Evolutionary conservation across 148 eudicot species (phyloP).

Genomic region (Heliosperma pusillum): DNA sequence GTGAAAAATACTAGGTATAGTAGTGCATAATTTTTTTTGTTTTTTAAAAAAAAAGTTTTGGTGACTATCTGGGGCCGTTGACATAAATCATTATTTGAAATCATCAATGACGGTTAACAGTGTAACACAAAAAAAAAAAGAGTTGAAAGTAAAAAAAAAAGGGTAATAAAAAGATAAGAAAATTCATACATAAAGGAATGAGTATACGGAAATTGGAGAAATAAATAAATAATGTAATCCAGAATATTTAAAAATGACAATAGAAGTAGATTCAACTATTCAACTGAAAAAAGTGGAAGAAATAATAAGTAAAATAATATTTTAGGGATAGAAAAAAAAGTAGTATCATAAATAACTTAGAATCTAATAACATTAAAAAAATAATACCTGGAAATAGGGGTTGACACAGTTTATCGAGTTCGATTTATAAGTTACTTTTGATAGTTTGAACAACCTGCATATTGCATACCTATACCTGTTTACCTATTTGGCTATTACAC

Average conservation of each 20-base stretch:
- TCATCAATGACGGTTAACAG: not conserved
- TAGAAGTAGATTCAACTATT: not conserved
- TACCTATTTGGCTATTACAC: not conserved
- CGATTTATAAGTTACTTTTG: not conserved
- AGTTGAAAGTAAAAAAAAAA: not conserved
- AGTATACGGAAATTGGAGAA: not conserved
- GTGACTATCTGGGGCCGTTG: not conserved
- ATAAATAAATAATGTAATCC: too few relatives aligned
- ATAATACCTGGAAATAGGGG: not conserved
- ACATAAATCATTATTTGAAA: not conserved
- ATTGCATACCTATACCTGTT: not conserved
- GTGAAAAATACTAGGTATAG: not conserved
- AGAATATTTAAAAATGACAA: not conserved
- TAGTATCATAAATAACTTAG: not conserved
- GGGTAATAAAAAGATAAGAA: not conserved
- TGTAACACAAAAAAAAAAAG: too few relatives aligned
- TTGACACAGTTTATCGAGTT: not conserved
- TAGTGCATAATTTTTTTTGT: not conserved
- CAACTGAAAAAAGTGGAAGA: not conserved
- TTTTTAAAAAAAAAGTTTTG: not conserved
- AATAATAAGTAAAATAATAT: not conserved
- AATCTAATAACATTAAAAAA: not conserved
- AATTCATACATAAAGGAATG: not conserved
- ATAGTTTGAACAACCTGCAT: not conserved
- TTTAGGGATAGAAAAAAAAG: not conserved